phyloP scores from a whole-genome alignment of 352 stramenopile species.

The Phytophthora meadii region DNA sequence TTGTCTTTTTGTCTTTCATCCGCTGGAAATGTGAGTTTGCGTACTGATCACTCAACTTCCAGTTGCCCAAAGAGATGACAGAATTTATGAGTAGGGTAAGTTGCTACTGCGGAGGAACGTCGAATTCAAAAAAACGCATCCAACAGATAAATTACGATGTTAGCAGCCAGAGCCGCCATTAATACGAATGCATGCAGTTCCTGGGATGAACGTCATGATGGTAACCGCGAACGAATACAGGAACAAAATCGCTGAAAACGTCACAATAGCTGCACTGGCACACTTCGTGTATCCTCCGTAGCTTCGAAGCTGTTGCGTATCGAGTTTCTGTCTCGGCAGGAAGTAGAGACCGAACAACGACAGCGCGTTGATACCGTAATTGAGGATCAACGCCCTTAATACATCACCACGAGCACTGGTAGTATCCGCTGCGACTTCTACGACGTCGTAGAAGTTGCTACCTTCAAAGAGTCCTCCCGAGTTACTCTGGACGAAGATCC shows the following conservation, averaged over 20 bases:
- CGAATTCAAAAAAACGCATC: too few relatives aligned
- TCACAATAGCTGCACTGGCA: constrained; percentile 49
- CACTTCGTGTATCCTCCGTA: constrained; percentile 71
- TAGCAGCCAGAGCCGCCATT: constrained; percentile 48
- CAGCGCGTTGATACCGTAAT: constrained; percentile 55
- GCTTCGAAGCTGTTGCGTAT: constrained; percentile 65
- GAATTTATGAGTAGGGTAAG: too few relatives aligned
- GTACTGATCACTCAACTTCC: too few relatives aligned
- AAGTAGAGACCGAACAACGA: constrained; percentile 48
- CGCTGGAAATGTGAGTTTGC: too few relatives aligned
- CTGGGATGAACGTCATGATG: constrained; percentile 49
- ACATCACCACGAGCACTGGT: constrained; percentile 28
- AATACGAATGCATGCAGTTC: constrained; percentile 39
- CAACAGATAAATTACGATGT: constrained; percentile 2
- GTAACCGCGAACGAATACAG: constrained; percentile 38
- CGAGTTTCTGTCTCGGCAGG: constrained; percentile 61
- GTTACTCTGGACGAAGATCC: constrained; percentile 50
- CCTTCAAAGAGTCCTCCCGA: constrained; percentile 40
- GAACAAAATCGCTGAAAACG: constrained; percentile 44
- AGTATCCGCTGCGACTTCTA: constrained; percentile 28
- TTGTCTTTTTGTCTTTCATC: too few relatives aligned
- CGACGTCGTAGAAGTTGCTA: constrained; percentile 44
- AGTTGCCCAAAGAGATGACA: too few relatives aligned
- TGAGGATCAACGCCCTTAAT: constrained; percentile 40
- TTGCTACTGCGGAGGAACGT: too few relatives aligned